Evolutionary conservation across 2,329 filamentous ascomycete species (phyloP).

Genomic region (Paramyrothecium roridum): DNA sequence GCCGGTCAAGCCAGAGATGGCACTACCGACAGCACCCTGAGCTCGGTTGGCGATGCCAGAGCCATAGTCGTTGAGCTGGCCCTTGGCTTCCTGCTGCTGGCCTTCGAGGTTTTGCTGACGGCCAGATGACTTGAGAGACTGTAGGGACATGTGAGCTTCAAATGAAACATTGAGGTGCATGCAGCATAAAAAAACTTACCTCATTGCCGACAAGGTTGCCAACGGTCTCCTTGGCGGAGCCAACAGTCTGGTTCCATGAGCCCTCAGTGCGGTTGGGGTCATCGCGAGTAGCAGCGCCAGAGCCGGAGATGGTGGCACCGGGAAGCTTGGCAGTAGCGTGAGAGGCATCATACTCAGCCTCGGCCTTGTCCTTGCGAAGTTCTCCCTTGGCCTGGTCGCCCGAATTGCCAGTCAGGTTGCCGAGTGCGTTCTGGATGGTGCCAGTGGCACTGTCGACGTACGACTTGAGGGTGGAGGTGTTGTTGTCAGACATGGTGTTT

Average conservation of each 20-base stretch:
- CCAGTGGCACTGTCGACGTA: slow-evolving; percentile 72
- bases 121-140: slow-evolving; percentile 70
- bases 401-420: slow-evolving; percentile 69
- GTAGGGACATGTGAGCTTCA: slow-evolving; percentile 5
- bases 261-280: slow-evolving; percentile 69
- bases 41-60: slow-evolving; percentile 67
- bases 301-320: slow-evolving; percentile 64
- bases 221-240: slow-evolving; percentile 76
- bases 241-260: slow-evolving; percentile 85
- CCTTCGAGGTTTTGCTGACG: slow-evolving; percentile 76
- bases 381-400: slow-evolving; percentile 65
- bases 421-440: slow-evolving; percentile 68
- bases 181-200: slow-evolving; percentile 30
- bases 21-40: slow-evolving; percentile 67
- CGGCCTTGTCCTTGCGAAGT: slow-evolving; percentile 61
- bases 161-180: background rate
- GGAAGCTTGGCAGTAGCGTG: slow-evolving; percentile 74
- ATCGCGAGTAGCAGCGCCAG: slow-evolving; percentile 69
- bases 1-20: slow-evolving; percentile 70
- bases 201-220: slow-evolving; percentile 75
- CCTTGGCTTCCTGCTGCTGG: slow-evolving; percentile 77
- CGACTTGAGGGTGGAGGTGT: slow-evolving; percentile 73
- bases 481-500: slow-evolving; percentile 27
- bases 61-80: slow-evolving; percentile 70
- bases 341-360: slow-evolving; percentile 68